These are phyloP conservation scores for Aureobasidium melanogenum DNA, from an alignment of 2,329 filamentous ascomycete genomes.

Conservation along the genomic window DNA sequence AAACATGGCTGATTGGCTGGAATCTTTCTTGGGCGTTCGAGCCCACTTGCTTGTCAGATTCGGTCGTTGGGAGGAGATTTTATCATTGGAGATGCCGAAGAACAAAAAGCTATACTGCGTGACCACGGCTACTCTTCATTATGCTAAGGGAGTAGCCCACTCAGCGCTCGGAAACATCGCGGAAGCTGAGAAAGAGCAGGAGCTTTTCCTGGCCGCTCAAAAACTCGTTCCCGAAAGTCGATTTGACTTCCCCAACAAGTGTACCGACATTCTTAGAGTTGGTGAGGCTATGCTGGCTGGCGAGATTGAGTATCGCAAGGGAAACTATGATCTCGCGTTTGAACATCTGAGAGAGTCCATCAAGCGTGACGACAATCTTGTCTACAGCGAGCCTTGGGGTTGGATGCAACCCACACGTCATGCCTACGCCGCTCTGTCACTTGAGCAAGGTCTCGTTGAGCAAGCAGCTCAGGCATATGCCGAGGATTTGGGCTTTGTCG, in stretches of 20 bases:
- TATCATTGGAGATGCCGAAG: constrained; percentile 46
- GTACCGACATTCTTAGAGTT: constrained; percentile 53
- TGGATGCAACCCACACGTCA: constrained; percentile 70
- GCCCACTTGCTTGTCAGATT: constrained; percentile 68
- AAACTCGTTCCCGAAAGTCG: constrained; percentile 49
- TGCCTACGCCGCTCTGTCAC: constrained; percentile 57
- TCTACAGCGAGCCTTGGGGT: constrained; percentile 66
- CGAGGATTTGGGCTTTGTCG: constrained; percentile 33
- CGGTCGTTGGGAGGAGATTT: constrained; percentile 60
- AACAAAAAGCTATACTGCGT: constrained; percentile 57
- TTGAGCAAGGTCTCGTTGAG: constrained; percentile 49
- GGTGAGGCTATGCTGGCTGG: constrained; percentile 58
- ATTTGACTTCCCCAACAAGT: constrained; percentile 62
- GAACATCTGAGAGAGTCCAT: constrained; percentile 48
- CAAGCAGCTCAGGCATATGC: constrained; percentile 31
- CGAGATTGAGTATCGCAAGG: constrained; percentile 61
- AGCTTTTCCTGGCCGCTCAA: constrained; percentile 44
- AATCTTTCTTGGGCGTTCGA: constrained; percentile 59
- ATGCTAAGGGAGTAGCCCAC: constrained; percentile 59
- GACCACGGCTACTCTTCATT: constrained; percentile 59
- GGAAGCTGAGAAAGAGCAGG: constrained; percentile 40
- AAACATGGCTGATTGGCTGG: constrained; percentile 67
- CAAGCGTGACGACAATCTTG: constrained; percentile 49
- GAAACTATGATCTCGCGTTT: constrained; percentile 51
- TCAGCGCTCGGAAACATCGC: constrained; percentile 49